Conservation (phyloP, 2,329 filamentous ascomycete genomes). For the Colletotrichum tofieldiae region DNA sequence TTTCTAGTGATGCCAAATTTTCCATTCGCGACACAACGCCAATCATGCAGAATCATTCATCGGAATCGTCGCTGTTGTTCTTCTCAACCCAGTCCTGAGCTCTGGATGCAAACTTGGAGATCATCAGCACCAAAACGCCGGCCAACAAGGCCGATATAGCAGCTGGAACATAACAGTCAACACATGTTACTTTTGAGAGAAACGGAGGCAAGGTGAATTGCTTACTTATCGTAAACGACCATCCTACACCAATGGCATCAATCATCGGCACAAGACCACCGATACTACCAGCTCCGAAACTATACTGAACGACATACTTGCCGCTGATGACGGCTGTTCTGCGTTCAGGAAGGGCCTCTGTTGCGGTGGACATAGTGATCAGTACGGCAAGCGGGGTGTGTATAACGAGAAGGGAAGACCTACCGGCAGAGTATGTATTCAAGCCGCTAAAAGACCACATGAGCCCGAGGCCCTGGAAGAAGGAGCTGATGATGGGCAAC, state of each 20-base stretch:
- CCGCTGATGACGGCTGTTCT: constrained; percentile 43
- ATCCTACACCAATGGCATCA: constrained; percentile 64
- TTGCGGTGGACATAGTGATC: neutral
- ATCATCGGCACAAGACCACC: constrained; percentile 69
- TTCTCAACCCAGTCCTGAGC: constrained; percentile 35
- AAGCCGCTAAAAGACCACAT: constrained; percentile 57
- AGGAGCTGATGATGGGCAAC: constrained; percentile 52
- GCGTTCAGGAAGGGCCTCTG: constrained; percentile 42
- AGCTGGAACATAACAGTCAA: neutral
- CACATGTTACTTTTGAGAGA: neutral
- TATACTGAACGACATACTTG: constrained; percentile 45
- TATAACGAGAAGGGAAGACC: no score
- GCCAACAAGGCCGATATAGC: constrained; percentile 20
- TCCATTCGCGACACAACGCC: neutral
- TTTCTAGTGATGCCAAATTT: no score
- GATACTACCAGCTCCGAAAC: constrained; percentile 58
- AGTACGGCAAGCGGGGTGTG: neutral
- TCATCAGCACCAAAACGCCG: constrained; percentile 30
- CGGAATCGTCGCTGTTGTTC: constrained; percentile 24
- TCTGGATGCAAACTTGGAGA: constrained; percentile 34
- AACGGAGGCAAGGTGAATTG: accelerated
- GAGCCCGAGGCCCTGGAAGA: constrained; percentile 53
- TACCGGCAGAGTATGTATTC: constrained; percentile 59
- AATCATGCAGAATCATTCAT: neutral
- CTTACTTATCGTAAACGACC: constrained; percentile 63